phyloP scores from a whole-genome alignment of 257 asterid species.

The Petunia secreta region DNA sequence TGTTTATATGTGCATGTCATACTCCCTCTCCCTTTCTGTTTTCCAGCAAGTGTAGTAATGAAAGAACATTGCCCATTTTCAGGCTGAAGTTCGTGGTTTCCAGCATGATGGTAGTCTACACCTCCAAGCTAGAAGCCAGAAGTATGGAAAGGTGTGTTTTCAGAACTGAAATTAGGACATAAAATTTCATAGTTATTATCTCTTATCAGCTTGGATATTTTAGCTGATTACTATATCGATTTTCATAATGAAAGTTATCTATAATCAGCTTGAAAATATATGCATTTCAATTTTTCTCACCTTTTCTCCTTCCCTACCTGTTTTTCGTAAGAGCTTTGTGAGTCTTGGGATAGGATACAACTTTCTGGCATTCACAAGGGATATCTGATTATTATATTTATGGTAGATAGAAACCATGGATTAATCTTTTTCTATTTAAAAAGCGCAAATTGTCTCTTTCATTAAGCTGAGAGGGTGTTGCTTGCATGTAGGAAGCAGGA shows the following conservation, averaged over 20 bases:
- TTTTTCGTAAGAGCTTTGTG: background rate
- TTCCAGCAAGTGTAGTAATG: background rate
- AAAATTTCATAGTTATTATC: background rate
- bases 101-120: constrained; percentile 93
- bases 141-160: constrained; percentile 83
- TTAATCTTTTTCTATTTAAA: background rate
- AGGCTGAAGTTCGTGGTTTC: constrained; percentile 96
- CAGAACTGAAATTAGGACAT: background rate
- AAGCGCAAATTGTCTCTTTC: background rate
- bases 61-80: constrained; percentile 26
- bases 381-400: background rate
- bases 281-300: background rate
- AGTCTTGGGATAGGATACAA: background rate
- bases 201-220: no score
- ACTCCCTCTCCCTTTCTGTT: background rate
- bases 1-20: background rate
- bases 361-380: constrained; percentile 9
- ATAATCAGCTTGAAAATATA: background rate
- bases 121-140: constrained; percentile 93
- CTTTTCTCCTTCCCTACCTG: no score
- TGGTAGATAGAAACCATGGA: background rate
- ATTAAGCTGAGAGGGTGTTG: background rate
- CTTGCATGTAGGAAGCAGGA: constrained; percentile 6
- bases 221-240: no score
- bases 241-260: no score